Base-by-base conservation (phyloP, 768 basidiomycete genomes). In the Boletellus sp. region DNA sequence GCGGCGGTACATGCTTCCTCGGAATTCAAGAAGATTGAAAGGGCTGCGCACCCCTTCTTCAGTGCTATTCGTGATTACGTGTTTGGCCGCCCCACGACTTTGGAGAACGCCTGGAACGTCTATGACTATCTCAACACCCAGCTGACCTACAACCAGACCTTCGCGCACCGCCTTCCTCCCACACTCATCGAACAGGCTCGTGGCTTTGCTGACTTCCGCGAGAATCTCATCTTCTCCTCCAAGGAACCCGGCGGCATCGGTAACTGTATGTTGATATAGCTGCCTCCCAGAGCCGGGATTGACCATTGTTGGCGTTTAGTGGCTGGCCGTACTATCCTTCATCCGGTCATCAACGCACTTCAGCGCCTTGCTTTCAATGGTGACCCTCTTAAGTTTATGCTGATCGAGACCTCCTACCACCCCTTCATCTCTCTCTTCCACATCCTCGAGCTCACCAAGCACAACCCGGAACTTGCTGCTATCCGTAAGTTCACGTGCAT, bases 361-460 rank as follows among this genome's bases (percentile, higher is more conserved):
- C 80, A 87, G 62, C 83, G 82, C 60, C 85, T 94, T 65, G 80
- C 86, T 39, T 88, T 84, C 75, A 82, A 84, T 59, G 81, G 78
- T 53, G 85, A 90, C 71, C 84, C 88, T 39, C 80, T 93, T 45
- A 84, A 88, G 60, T 78, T 94, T 71, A 74, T 85, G 68, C 65
- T 91, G 56, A 75, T 90, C 57, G 81, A 88, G 70, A 84, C 85
- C 15, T 87, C 88, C 54, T 94, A 94, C 75, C 91, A 93, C 68
- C 85, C 91, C 13, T 90, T 94, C 79, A 84, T 93, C 61, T 91
- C 89, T 4, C 76, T 94, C 67, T 87, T 94, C 80, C 80, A 84
- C 64, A 79, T 87, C 68, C 80, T 88, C 17, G 87, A 85, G 49
- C 70, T 85, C 48, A 57, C 69, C 56, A 72, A 78, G 53, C 69